Evolutionary conservation across 352 stramenopile genomes (phyloP), one percentile per base, ranked within the genome.

Genomic region (Pythium phragmitis): DNA sequence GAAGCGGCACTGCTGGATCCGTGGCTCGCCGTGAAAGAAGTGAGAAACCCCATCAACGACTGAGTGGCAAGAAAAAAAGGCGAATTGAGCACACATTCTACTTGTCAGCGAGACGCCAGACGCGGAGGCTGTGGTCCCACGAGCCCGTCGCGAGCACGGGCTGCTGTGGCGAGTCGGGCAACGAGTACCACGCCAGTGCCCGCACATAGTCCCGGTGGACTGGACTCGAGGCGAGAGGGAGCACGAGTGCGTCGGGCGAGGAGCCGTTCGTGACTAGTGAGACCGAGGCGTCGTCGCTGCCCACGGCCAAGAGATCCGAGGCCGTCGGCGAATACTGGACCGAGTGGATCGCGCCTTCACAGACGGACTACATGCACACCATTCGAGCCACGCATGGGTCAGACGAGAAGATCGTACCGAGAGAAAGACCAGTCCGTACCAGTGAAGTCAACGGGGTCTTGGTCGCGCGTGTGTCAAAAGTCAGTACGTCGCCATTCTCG

Each of bases 181-280:
- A 8, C 21, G 64, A 36, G 46, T 79, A 66, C 85, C 85, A 94
- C 26, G 76, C 82, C 8, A 94, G 51, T 1, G 77, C 82, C 23
- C 82, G 85, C 9, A 94, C 79, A 45, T 94, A 94, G 67, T 94
- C 85, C 16, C 26, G 36, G 48, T 94, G 85, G 9, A 71, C 63
- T 17, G 64, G 49, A 23, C 39, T 58, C 23, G 57, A 53, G 14
- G 77, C 43, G 49, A 51, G 13, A 17, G 17, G 45, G 12, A 60
- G 28, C 11, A 62, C n/a, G 8, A 21, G 8, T 16, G 53, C 30
- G 3, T 49, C 49, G 2, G 39, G 34, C 2, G 52, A 63, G 47
- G 55, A 57, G 66, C 37, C 56, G 50, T 58, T 52, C 48, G 57
- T 47, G 52, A 85, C 72, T 28, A 91, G 58, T 21, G 73, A 80